Evolutionary conservation across 2,329 filamentous ascomycete genomes (phyloP).

Genomic region (Aciculosporium take): DNA sequence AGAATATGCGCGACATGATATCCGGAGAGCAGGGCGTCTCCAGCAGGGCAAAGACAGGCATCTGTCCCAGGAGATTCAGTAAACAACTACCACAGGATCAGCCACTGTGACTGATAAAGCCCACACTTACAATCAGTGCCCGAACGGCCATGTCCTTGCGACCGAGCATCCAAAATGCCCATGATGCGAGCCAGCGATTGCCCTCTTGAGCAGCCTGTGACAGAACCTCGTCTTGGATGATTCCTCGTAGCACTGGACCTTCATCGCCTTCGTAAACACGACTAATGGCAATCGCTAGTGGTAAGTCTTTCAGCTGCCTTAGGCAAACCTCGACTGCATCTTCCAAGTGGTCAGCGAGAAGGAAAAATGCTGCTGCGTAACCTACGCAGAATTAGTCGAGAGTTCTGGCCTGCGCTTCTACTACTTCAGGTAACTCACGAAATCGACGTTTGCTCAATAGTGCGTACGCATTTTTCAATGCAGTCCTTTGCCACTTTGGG

Average conservation of each 20-base stretch:
- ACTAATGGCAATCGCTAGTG: slow-evolving; percentile 77
- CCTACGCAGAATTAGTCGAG: slow-evolving; percentile 30
- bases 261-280: slow-evolving; percentile 80
- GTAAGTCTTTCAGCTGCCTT: slow-evolving; percentile 75
- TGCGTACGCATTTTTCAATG: slow-evolving; percentile 92
- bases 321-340: slow-evolving; percentile 79
- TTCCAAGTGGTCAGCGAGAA: slow-evolving; percentile 70
- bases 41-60: slow-evolving; percentile 62
- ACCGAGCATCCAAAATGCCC: slow-evolving; percentile 87
- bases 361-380: slow-evolving; percentile 91
- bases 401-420: background rate
- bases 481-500: slow-evolving; percentile 72
- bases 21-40: slow-evolving; percentile 54
- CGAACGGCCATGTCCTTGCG: slow-evolving; percentile 73
- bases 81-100: background rate
- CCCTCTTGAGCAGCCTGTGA: slow-evolving; percentile 64
- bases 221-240: slow-evolving; percentile 70
- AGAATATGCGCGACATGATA: slow-evolving; percentile 61
- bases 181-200: slow-evolving; percentile 87
- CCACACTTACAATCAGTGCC: slow-evolving; percentile 56
- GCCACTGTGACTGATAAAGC: background rate
- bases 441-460: slow-evolving; percentile 83
- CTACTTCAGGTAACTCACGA: slow-evolving; percentile 29
- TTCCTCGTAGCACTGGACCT: slow-evolving; percentile 54
- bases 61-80: slow-evolving; percentile 30